Evolutionary conservation across 202 grass and related monocot genomes (phyloP).

Genomic region (Miscanthus sacchariflorus): DNA sequence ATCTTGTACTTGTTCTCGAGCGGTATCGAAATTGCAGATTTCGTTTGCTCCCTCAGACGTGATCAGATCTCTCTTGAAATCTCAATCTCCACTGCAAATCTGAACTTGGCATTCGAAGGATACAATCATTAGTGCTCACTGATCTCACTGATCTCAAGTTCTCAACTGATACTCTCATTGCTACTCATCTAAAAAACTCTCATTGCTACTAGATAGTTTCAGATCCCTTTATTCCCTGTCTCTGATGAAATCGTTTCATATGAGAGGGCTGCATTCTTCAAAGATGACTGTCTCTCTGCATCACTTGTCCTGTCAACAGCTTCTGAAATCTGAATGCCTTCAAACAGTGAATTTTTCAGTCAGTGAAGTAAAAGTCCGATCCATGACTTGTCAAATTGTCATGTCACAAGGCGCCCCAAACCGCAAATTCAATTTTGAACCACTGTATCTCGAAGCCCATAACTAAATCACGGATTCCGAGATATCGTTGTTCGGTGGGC

Average conservation of each 20-base stretch:
- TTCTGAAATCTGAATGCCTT: conserved; percentile 4
- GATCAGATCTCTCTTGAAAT: conserved; percentile 42
- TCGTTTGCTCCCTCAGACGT: conserved; percentile 14
- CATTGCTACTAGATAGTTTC: not conserved
- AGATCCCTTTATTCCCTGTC: not conserved
- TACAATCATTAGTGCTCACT: conserved; percentile 2
- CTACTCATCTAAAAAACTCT: not conserved
- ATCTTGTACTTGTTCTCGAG: not conserved
- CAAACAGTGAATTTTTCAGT: conserved; percentile 15
- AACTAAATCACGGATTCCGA: conserved; percentile 37
- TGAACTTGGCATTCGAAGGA: conserved; percentile 24
- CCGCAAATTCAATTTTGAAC: conserved; percentile 34
- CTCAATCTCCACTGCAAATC: conserved; percentile 34
- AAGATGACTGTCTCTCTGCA: conserved; percentile 13
- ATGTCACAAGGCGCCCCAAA: conserved; percentile 23
- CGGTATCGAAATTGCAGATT: conserved; percentile 36
- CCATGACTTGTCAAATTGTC: not conserved
- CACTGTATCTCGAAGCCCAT: conserved; percentile 34
- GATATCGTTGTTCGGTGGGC: conserved; percentile 68
- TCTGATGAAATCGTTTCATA: not conserved
- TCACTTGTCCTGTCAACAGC: not conserved
- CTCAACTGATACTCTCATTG: not conserved
- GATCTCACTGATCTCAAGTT: not conserved
- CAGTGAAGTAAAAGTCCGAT: not conserved
- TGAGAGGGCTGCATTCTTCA: not conserved